phyloP scores from a whole-genome alignment of 2,329 filamentous ascomycete genomes.

The Fusarium sp. region DNA sequence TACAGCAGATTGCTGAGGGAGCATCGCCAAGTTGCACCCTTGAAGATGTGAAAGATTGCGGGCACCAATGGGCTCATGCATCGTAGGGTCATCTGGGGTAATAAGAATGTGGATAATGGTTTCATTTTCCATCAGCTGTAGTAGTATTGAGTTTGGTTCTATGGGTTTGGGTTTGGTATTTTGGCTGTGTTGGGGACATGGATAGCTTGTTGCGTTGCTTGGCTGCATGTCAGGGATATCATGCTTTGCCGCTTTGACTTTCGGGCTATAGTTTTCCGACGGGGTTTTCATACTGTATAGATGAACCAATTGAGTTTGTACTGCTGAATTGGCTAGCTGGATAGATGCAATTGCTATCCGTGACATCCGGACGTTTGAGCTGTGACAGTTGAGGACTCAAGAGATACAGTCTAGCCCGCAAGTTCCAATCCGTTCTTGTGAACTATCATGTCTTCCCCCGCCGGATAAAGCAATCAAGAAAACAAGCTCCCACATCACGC shows the following conservation, averaged over 20 bases:
- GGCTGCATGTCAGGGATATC: constrained; percentile 33
- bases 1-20: constrained; percentile 29
- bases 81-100: constrained; percentile 32
- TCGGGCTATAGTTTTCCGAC: constrained; percentile 13
- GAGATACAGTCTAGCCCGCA: constrained; percentile 4
- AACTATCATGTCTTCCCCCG: constrained; percentile 3
- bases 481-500: constrained; percentile 1
- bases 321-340: not conserved
- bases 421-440: constrained; percentile 12
- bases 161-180: not conserved
- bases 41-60: constrained; percentile 31
- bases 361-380: constrained; percentile 3
- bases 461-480: constrained; percentile 37
- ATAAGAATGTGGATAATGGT: constrained; percentile 30
- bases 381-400: not conserved
- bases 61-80: constrained; percentile 43
- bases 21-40: constrained; percentile 29
- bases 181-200: constrained; percentile 1
- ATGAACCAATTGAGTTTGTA: not conserved
- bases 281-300: not conserved
- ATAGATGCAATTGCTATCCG: constrained; percentile 5
- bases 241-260: constrained; percentile 30
- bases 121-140: constrained; percentile 35
- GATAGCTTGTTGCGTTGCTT: constrained; percentile 15
- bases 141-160: not conserved